Conservation (phyloP, 345 rosid genomes). For the Populus davidiana region DNA sequence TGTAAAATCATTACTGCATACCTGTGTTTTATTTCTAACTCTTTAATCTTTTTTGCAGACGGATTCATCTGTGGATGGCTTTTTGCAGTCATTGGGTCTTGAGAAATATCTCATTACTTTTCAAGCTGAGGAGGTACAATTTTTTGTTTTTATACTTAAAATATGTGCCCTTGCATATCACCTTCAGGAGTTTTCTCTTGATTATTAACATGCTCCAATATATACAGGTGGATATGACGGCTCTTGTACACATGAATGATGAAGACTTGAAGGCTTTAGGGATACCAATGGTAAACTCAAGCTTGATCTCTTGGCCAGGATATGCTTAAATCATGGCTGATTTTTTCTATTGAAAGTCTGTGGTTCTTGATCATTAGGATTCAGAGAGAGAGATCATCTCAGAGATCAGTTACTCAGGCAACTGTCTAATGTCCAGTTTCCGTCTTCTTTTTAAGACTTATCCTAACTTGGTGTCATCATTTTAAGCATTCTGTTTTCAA, state of each 20-base stretch:
- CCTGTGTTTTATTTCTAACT: conserved; percentile 7
- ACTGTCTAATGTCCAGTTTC: background rate
- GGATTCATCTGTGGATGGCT: conserved; percentile 64
- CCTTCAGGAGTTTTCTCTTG: conserved; percentile 1
- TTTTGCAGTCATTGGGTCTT: conserved; percentile 79
- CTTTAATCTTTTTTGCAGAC: conserved; percentile 50
- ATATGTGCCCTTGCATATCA: background rate
- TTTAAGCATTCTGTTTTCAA: background rate
- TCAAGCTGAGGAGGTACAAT: conserved; percentile 89
- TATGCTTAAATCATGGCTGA: background rate
- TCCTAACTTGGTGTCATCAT: background rate
- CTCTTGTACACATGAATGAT: conserved; percentile 93
- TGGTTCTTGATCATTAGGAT: background rate
- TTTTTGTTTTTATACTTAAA: background rate
- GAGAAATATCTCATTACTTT: conserved; percentile 85
- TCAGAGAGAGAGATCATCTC: no score
- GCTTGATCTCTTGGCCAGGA: background rate
- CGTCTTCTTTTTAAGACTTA: background rate
- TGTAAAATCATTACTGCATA: background rate
- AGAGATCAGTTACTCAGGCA: background rate
- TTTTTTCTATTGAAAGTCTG: background rate
- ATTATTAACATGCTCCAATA: conserved; percentile 7
- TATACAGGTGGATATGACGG: conserved; percentile 91
- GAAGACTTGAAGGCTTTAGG: conserved; percentile 92
- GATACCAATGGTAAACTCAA: conserved; percentile 78